Evolutionary conservation across 176 grass and related monocot species (phyloP), one percentile per base, ranked within the genome.

Genomic region (Calamus simplicifolius): DNA sequence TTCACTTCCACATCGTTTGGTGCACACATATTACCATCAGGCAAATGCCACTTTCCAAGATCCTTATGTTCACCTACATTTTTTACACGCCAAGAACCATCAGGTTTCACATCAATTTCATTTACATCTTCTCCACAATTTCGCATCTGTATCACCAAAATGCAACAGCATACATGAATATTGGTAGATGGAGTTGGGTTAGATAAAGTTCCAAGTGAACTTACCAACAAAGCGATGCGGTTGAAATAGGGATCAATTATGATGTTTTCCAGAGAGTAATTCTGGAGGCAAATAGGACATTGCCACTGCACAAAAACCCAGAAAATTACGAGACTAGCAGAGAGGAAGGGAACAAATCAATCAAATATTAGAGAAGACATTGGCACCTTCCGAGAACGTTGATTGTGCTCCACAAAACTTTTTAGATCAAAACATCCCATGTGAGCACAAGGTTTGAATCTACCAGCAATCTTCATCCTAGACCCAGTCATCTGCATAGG

Each of bases 381-480:
- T 78, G 60, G 78, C 35, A 98, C 93, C 93, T 98, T 98, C 57
- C 84, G 79, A 4, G 93, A 98, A 18, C 88, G 85, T 69, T 92
- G 84, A 84, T 98, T 98, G 69, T 92, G 55, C 83, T 98, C 93
- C 58, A 98, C 81, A 56, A 98, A 98, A 67, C 84, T 87, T 51
- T 98, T 79, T 56, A 98, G 78, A 85, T 98, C 88, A 78, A 98
- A 98, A 92, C 93, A 92, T 52, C 87, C 81, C 88, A 92, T 92
- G 60, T 92, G 93, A 82, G 70, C 52, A 49, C 93, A 98, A 75
- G 81, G 76, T 55, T 79, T 98, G 76, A 98, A 92, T 73, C 93
- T 92, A 27, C 93, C 84, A 66, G 93, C 84, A 48, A 49, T 91
- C 72, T 52, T 92, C 55, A 98, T 98, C 63, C 93, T 73, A 31